phyloP scores from a whole-genome alignment of 2,329 filamentous ascomycete genomes.

The Exophiala dermatitidis region DNA sequence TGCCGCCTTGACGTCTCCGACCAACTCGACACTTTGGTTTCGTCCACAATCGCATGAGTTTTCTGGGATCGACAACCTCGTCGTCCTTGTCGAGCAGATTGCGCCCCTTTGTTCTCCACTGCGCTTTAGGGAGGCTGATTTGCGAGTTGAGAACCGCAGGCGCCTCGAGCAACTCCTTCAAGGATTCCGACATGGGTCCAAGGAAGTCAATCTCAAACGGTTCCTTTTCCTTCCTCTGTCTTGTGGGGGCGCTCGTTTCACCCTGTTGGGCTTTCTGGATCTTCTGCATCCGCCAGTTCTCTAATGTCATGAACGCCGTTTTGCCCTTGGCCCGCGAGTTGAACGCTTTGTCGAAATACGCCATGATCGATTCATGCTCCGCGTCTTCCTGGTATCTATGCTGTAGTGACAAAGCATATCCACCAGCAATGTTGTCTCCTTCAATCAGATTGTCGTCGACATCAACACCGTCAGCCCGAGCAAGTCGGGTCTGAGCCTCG shows the following conservation, averaged over 20 bases:
- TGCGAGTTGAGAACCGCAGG: constrained; percentile 70
- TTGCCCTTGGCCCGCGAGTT: constrained; percentile 41
- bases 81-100: constrained; percentile 86
- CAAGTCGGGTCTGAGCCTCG: constrained; percentile 77
- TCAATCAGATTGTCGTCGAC: constrained; percentile 51
- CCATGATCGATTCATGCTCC: constrained; percentile 87
- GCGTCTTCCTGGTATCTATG: constrained; percentile 55
- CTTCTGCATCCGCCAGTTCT: constrained; percentile 94
- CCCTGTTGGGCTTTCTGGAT: constrained; percentile 65
- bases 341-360: constrained; percentile 92
- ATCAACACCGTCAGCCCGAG: constrained; percentile 47
- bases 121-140: constrained; percentile 82
- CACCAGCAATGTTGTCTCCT: constrained; percentile 50
- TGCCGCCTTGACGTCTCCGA: constrained; percentile 50
- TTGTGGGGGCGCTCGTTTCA: constrained; percentile 36
- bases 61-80: constrained; percentile 94
- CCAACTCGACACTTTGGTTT: constrained; percentile 87
- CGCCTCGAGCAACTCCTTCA: constrained; percentile 73
- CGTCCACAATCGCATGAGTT: constrained; percentile 80
- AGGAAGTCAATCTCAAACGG: constrained; percentile 90
- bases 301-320: constrained; percentile 97
- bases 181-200: constrained; percentile 60
- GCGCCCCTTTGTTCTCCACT: constrained; percentile 88
- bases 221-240: constrained; percentile 87
- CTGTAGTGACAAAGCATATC: constrained; percentile 73